Base-by-base conservation (phyloP, 164 flowering plant species). In the Aristolochia contorta region DNA sequence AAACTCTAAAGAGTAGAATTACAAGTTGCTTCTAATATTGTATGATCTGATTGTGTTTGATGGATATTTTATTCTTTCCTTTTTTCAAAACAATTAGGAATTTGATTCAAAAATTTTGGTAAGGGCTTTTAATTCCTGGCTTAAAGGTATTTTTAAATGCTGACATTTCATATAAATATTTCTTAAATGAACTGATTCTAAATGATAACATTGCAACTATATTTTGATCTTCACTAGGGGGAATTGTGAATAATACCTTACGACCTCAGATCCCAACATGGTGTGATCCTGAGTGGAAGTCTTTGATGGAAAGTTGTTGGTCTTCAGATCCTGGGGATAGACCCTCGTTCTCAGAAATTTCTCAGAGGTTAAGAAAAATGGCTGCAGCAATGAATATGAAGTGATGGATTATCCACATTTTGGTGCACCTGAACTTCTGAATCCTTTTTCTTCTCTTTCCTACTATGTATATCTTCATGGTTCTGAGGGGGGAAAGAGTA, bases 281-380 rank as follows among this genome's bases (percentile, higher is more conserved):
- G 97, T 93, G 99, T 66, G 99, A 93, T 78, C 99, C 99, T 46
- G 94, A 93, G 68, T 93, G 99, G 99, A 93, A 82, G 73, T 71
- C 87, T 43, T 72, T 93, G 78, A 93, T 90, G 99, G 89, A 85
- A 69, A 88, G 85, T 69, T 90, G 89, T 74, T 93, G 99, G 99
- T 73, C 89, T 20, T 69, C 87, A 61, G 97, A 90, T 61, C 97
- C 97, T 20, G 70, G 80, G 7, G 79, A 80, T 60, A 84, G 99
- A 61, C 99, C 95, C 25, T 83, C 96, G 0, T 93, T 93, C 66
- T 72, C 95, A 20, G 91, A 90, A 70, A 86, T 93, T 16, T 84
- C 99, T 61, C 91, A 85, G 77, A 86, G 74, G 72, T 73, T 93
- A 47, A 80, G 99, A 83, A 84, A 54, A 67, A 87, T 90, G 99